Conservation (phyloP, 1,284 basidiomycete species). For the Leucoagaricus sp. region DNA sequence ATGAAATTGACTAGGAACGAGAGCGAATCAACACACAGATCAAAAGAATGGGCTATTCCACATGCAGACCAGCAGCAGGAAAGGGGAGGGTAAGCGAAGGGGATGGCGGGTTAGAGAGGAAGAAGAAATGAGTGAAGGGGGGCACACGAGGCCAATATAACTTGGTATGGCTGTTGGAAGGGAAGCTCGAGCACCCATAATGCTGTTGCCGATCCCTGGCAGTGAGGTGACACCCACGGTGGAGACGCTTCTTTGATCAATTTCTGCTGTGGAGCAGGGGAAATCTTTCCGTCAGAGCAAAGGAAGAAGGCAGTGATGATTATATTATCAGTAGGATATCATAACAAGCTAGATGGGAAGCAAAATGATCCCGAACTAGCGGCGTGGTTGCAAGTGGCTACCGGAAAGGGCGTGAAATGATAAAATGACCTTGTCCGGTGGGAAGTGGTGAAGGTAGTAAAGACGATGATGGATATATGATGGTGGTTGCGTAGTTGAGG, state of each 20-base stretch:
- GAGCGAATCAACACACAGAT: background rate
- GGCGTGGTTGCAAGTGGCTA: background rate
- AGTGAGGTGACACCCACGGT: background rate
- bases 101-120: background rate
- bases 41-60: background rate
- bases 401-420: background rate
- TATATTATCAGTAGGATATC: constrained; percentile 10
- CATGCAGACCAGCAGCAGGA: constrained; percentile 10
- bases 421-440: background rate
- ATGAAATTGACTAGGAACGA: background rate
- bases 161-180: background rate
- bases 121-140: no score
- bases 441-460: background rate
- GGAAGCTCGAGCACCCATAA: background rate
- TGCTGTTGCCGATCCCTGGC: background rate
- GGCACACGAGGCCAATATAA: background rate
- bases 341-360: constrained; percentile 8
- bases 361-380: background rate
- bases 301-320: background rate
- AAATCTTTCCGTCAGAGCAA: background rate
- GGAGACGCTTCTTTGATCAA: background rate
- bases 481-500: background rate
- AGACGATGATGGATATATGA: background rate
- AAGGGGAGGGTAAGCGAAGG: background rate
- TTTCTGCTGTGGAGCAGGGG: background rate